Conservation (phyloP, 176 grass and related monocot species). For the Avena atlantica region DNA sequence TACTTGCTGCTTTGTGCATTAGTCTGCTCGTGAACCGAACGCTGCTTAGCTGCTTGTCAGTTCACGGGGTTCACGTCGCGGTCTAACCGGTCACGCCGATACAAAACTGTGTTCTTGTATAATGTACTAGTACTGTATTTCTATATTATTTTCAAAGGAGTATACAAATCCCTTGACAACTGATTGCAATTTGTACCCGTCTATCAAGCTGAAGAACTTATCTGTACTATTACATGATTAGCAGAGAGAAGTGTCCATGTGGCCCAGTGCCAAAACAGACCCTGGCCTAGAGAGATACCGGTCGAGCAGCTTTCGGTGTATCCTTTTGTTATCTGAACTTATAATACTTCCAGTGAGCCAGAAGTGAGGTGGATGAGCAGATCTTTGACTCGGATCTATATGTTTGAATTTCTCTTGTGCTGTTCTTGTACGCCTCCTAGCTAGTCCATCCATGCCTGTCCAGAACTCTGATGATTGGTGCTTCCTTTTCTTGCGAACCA, state of each 20-base stretch:
- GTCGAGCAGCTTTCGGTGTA: slow-evolving; percentile 44
- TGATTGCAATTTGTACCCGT: too few relatives aligned
- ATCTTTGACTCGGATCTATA: slow-evolving; percentile 51
- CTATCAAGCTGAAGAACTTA: too few relatives aligned
- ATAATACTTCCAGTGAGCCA: background rate
- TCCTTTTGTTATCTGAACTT: slow-evolving; percentile 9
- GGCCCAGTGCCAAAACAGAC: too few relatives aligned
- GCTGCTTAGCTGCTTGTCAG: background rate
- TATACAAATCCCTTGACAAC: too few relatives aligned
- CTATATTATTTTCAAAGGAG: too few relatives aligned
- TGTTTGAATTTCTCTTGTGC: slow-evolving; percentile 19
- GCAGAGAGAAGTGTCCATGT: too few relatives aligned
- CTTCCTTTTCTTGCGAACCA: background rate
- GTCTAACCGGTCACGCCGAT: slow-evolving; percentile 20
- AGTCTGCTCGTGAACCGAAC: background rate
- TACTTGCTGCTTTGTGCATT: background rate
- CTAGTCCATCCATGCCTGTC: background rate
- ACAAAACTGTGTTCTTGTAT: slow-evolving; percentile 50
- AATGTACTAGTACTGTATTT: background rate
- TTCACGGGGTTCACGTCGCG: slow-evolving; percentile 45
- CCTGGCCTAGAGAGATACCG: too few relatives aligned
- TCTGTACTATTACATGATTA: too few relatives aligned
- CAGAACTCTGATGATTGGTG: slow-evolving; percentile 20
- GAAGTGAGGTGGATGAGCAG: slow-evolving; percentile 34
- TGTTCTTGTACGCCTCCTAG: slow-evolving; percentile 35